Percentiles rank a stretch among this genome's conserved stretches.
Evolutionary conservation across 2,329 filamentous ascomycete species (phyloP).

Genomic region (Cladosporium oxysporum): DNA sequence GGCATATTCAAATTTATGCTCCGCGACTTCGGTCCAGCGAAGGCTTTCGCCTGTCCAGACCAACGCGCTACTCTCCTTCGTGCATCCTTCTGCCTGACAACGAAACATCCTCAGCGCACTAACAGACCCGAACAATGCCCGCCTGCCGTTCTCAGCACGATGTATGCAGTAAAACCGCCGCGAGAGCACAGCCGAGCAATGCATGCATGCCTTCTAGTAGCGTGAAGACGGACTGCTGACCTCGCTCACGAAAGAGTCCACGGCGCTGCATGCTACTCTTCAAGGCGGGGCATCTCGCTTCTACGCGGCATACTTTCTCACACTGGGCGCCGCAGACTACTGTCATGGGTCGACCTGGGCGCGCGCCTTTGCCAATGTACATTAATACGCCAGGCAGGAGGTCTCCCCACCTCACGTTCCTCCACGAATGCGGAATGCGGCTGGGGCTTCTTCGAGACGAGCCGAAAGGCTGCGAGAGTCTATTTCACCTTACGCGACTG

Average conservation of each 20-base stretch:
- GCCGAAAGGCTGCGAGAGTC: not conserved
- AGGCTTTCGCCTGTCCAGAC: not conserved
- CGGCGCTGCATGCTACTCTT: not conserved
- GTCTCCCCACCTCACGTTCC: not conserved
- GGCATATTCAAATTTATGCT: not conserved
- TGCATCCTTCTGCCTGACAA: slow-evolving; percentile 1
- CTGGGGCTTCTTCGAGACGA: not conserved
- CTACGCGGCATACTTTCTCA: not conserved
- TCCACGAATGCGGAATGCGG: not conserved
- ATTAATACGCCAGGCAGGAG: not conserved
- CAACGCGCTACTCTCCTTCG: not conserved
- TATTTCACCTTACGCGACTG: not conserved
- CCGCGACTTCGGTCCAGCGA: not conserved
- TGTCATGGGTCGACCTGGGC: not conserved
- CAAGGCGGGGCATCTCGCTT: not conserved
- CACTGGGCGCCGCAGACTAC: not conserved
- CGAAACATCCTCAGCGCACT: not conserved
- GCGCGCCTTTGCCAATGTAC: not conserved
- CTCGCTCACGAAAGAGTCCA: not conserved
- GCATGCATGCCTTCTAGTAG: not conserved
- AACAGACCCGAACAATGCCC: not conserved
- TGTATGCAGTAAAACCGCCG: not conserved
- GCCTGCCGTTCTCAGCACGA: not conserved
- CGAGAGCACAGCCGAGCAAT: not conserved
- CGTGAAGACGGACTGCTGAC: not conserved